phyloP scores from a whole-genome alignment of 768 basidiomycete genomes.

The Sarcomyxa edulis region DNA sequence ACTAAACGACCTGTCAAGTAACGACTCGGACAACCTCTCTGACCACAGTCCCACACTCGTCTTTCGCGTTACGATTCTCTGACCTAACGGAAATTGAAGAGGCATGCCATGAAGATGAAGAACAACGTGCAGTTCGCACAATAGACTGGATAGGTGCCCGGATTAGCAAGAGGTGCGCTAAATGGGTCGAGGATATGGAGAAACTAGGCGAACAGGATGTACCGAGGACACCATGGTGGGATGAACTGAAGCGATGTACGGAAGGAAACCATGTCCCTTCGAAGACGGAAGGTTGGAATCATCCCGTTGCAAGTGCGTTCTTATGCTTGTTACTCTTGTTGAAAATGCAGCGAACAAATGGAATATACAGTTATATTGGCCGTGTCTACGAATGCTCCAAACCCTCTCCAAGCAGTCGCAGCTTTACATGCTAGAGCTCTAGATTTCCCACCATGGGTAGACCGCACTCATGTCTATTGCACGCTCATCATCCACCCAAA shows the following conservation, averaged over 20 bases:
- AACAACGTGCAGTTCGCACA: slow-evolving; percentile 70
- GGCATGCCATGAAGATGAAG: slow-evolving; percentile 75
- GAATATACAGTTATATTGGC: slow-evolving; percentile 65
- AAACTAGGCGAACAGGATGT: slow-evolving; percentile 32
- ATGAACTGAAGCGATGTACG: slow-evolving; percentile 70
- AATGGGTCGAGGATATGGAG: slow-evolving; percentile 71
- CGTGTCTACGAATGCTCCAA: slow-evolving; percentile 76
- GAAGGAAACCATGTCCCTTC: slow-evolving; percentile 76
- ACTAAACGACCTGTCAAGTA: slow-evolving; percentile 37
- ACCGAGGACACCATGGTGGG: slow-evolving; percentile 78
- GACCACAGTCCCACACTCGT: slow-evolving; percentile 61
- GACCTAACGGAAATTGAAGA: slow-evolving; percentile 66
- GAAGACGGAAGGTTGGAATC: slow-evolving; percentile 78
- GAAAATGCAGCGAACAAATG: slow-evolving; percentile 6
- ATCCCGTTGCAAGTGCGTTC: slow-evolving; percentile 74
- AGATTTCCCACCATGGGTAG: slow-evolving; percentile 81
- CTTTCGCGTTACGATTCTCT: slow-evolving; percentile 77
- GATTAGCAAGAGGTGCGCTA: slow-evolving; percentile 53
- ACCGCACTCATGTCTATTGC: slow-evolving; percentile 63
- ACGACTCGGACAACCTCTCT: slow-evolving; percentile 75
- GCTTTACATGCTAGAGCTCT: slow-evolving; percentile 61
- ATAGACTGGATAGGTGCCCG: slow-evolving; percentile 84
- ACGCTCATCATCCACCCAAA: slow-evolving; percentile 75
- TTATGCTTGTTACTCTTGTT: slow-evolving; percentile 4
- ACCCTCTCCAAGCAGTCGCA: slow-evolving; percentile 76